Conservation (phyloP, 768 basidiomycete genomes). For the Calocybe cyanea region DNA sequence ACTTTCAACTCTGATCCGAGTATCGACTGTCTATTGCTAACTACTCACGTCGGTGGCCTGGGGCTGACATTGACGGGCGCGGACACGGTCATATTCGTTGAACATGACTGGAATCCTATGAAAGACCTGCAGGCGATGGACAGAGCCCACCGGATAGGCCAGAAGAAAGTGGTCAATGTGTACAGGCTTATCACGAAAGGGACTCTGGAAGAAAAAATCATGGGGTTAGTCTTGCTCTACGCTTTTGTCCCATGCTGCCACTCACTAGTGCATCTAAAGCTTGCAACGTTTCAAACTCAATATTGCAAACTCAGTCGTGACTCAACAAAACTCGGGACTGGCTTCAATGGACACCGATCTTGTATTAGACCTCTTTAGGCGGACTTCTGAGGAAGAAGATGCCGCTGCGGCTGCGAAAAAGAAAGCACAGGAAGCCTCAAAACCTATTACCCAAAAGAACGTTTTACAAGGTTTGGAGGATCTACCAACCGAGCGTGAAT, state of each 20-base stretch:
- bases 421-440: constrained; percentile 50
- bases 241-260: neutral
- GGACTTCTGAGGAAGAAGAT: constrained; percentile 76
- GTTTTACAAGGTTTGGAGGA: constrained; percentile 89
- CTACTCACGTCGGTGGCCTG: constrained; percentile 95
- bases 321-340: constrained; percentile 93
- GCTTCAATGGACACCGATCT: constrained; percentile 97
- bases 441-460: constrained; percentile 73
- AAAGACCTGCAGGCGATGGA: constrained; percentile 99
- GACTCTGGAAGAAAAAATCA: constrained; percentile 98
- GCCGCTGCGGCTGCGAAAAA: constrained; percentile 49
- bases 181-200: constrained; percentile 97
- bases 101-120: constrained; percentile 99
- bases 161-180: constrained; percentile 98
- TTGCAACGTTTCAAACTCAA: constrained; percentile 98
- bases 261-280: constrained; percentile 36
- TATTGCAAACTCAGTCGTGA: constrained; percentile 94
- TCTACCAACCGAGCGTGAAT: constrained; percentile 89
- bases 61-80: constrained; percentile 96
- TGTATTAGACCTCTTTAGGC: constrained; percentile 89
- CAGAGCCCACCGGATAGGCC: constrained; percentile 94
- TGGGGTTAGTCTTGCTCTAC: constrained; percentile 68
- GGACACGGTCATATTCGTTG: constrained; percentile 98
- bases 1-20: constrained; percentile 98
- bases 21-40: constrained; percentile 93